Percentiles rank a stretch among this genome's conserved stretches.
phyloP scores from a whole-genome alignment of 2,329 filamentous ascomycete genomes.

The Blumeria graminis region DNA sequence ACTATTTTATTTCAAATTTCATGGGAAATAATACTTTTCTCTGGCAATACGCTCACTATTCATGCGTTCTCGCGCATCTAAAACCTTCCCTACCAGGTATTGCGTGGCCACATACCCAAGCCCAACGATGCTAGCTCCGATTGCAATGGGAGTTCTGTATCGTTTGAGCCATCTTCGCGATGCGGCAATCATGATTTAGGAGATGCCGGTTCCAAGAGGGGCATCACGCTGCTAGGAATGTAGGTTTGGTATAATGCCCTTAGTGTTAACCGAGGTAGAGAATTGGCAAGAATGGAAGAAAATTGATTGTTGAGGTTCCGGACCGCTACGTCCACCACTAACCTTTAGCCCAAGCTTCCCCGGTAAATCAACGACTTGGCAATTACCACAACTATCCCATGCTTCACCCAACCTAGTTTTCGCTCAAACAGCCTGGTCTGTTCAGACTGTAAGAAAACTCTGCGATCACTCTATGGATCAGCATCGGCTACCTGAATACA shows the following conservation, averaged over 20 bases:
- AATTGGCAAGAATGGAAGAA: not conserved
- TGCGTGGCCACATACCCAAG: slow-evolving; percentile 80
- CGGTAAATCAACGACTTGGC: too few relatives aligned
- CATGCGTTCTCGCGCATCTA: slow-evolving; percentile 87
- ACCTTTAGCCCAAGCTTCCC: too few relatives aligned
- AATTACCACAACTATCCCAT: too few relatives aligned
- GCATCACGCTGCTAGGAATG: slow-evolving; percentile 6
- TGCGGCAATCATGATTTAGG: slow-evolving; percentile 32
- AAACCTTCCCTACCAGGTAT: slow-evolving; percentile 78
- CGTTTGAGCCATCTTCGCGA: slow-evolving; percentile 78
- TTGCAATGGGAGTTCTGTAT: slow-evolving; percentile 71
- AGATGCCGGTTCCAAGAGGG: slow-evolving; percentile 1
- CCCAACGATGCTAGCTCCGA: slow-evolving; percentile 69
- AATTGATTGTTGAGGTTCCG: too few relatives aligned
- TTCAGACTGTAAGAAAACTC: too few relatives aligned
- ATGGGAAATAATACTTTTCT: slow-evolving; percentile 49
- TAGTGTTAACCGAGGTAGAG: not conserved
- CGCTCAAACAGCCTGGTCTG: too few relatives aligned
- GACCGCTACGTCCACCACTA: too few relatives aligned
- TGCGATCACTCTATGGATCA: slow-evolving; percentile 27
- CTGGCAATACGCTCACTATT: slow-evolving; percentile 85
- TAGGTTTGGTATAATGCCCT: not conserved
- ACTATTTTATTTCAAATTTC: not conserved
- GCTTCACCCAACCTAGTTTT: not conserved
- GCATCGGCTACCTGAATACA: slow-evolving; percentile 59